Base-by-base conservation (phyloP, 495 filamentous ascomycete species). In the Thermothielavioides terrestris region DNA sequence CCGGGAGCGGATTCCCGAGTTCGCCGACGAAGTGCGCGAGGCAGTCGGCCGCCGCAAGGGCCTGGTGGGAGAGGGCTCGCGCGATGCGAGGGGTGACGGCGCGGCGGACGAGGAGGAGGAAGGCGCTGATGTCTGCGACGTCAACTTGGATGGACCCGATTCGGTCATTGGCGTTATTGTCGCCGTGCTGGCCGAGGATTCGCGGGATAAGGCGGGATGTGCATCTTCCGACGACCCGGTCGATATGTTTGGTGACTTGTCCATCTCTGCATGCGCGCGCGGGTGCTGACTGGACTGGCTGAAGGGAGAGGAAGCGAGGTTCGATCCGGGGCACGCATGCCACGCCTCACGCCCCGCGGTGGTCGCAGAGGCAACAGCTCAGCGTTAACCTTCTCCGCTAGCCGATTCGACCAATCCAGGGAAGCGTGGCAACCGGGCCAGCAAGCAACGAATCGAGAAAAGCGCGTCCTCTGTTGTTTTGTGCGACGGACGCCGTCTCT, bases 1-100 rank as follows among this genome's bases (percentile, higher is more conserved):
- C 56, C 84, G 78, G 42, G 85, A 83, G 52, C 77, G 72, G 41
- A 75, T 70, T 11, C 69, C 60, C 14, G 64, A 45, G 15, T 43
- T 60, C 17, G 56, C 43, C 9, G 63, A 66, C 15, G 65, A 54
- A n/a, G 64, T 46, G 47, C 62, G 57, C 11, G 64, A 61, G 10
- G 30, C 54, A 40, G 38, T 53, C 6, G 57, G 52, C 63, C 67
- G 25, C 47, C 56, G 42, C 54, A 52, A 34, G 51, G 69, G 56
- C 38, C 73, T 57, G 20, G 62, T 66, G 14, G 75, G 75, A n/a
- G 75, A 78, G 0, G 72, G 64, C 44, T 78, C 75, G 58, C 75
- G 65, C 15, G 75, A 78, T 22, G 69, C 54, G 28, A 59, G 56
- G 10, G 75, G 74, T 20, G 75, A 78, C 18, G 68, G 67, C 17